A percentile compares a stretch with the other conserved stretches of the same genome.
These are phyloP conservation scores for Betula pendula DNA, from an alignment of 306 rosid species.

Conservation along the genomic window DNA sequence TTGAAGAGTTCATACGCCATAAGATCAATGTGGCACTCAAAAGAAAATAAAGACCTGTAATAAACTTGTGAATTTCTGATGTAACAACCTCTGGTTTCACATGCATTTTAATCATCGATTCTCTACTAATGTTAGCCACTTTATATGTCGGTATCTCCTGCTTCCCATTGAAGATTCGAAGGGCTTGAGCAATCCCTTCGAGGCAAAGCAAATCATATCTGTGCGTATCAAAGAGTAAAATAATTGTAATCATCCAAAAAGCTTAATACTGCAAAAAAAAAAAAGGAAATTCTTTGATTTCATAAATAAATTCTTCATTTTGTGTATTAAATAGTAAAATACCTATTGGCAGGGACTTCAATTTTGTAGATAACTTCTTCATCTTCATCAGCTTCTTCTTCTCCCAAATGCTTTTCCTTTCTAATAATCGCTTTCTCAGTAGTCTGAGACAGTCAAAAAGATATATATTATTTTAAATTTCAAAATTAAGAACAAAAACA, in stretches of 20 bases:
- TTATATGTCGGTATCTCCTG: constrained; percentile 63
- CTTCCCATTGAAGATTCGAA: constrained; percentile 55
- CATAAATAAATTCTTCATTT: not conserved
- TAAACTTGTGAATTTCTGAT: not conserved
- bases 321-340: not conserved
- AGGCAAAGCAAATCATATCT: constrained; percentile 95
- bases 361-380: constrained; percentile 70
- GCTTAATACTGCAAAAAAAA: not conserved
- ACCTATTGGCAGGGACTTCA: constrained; percentile 93
- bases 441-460: constrained; percentile 46
- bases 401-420: constrained; percentile 82
- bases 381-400: constrained; percentile 48
- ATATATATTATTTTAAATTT: not conserved
- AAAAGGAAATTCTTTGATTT: not conserved
- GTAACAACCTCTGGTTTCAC: constrained; percentile 82
- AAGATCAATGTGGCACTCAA: constrained; percentile 7
- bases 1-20: constrained; percentile 18
- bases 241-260: not conserved
- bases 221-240: constrained; percentile 28
- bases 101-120: constrained; percentile 70
- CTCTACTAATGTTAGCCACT: constrained; percentile 56
- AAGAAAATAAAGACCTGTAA: not conserved
- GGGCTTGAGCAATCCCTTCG: constrained; percentile 90
- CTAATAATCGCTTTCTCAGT: constrained; percentile 85
- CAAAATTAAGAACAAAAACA: not conserved